Base-by-base conservation (phyloP, 1,284 basidiomycete species). In the Schizopora paradoxa region DNA sequence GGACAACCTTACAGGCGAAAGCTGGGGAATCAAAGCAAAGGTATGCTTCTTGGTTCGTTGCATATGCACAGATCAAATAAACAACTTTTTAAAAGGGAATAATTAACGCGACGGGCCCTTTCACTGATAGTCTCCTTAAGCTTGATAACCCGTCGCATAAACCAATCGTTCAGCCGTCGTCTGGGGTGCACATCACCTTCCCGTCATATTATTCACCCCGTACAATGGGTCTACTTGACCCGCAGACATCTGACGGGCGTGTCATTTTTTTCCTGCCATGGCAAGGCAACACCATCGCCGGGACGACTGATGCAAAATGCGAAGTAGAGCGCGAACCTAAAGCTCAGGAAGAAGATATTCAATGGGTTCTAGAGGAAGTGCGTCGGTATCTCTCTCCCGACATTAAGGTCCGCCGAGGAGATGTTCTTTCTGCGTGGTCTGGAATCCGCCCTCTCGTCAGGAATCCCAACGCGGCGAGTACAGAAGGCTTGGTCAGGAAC, bases 261-360 rank as follows among this genome's bases (percentile, higher is more conserved):
- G 94, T 99, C 50, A 95, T 98, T 61, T 99, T 98, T 77, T 97
- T 98, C 79, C 77, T 99, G 16, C 95, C 95, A 0, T 99, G 95
- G 95, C 88, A 97, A 68, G 95, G 95, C 18, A 91, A 90, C 67
- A 94, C 93, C 39, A 95, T 99, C 53, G 95, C 95, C 2, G 95
- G 94, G 21, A 98, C 95, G 5, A 99, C 95, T 16, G 95, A 99
- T 65, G 78, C 88, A 0, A 86, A 91, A 1, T 82, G 87, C 0
- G 66, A 67, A 2, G 88, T 97, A 47, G 76, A 79, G 44, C 75
- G 81, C 40, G 84, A 95, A 58, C 94, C 95, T 3, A 70, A 77
- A 7, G 91, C 94, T 2, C 74, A 78, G 35, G 95, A 98, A 67
- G 90, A 96, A 58, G 95, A 99, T 61, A 94, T 99, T 53, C 82